Evolutionary conservation across 345 rosid species (phyloP).

Genomic region (Euphorbia lathyris): DNA sequence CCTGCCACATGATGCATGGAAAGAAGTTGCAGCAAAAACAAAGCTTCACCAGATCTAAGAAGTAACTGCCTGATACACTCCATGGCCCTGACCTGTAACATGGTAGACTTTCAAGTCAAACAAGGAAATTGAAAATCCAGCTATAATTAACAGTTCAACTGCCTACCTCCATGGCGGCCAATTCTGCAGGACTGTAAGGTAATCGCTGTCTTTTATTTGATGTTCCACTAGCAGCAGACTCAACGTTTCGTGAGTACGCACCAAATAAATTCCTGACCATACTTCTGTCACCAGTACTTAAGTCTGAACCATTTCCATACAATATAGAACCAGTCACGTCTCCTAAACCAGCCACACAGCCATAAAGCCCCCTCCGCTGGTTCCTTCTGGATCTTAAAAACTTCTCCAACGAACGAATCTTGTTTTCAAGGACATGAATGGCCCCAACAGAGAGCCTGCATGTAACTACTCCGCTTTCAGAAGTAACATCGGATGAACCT

Average conservation of each 20-base stretch:
- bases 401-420: conserved; percentile 81
- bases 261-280: conserved; percentile 78
- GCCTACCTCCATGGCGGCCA: conserved; percentile 90
- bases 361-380: conserved; percentile 94
- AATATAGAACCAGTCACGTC: conserved; percentile 87
- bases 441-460: conserved; percentile 81
- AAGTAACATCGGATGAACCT: conserved; percentile 36
- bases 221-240: conserved; percentile 58
- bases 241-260: conserved; percentile 47
- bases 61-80: conserved; percentile 94
- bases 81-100: conserved; percentile 86
- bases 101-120: conserved; percentile 10
- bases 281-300: conserved; percentile 66
- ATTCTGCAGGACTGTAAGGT: conserved; percentile 82
- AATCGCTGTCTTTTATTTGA: conserved; percentile 79
- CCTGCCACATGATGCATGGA: conserved; percentile 83
- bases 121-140: background rate
- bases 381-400: conserved; percentile 85
- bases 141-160: conserved; percentile 8
- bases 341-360: conserved; percentile 88
- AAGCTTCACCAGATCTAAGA: conserved; percentile 95
- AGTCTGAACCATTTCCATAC: conserved; percentile 66
- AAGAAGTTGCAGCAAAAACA: conserved; percentile 85
- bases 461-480: conserved; percentile 54
- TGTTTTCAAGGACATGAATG: conserved; percentile 78